These are phyloP conservation scores for Saccharomyces hybrid DNA, from an alignment of 1,139 yeast species.

Conservation along the genomic window DNA sequence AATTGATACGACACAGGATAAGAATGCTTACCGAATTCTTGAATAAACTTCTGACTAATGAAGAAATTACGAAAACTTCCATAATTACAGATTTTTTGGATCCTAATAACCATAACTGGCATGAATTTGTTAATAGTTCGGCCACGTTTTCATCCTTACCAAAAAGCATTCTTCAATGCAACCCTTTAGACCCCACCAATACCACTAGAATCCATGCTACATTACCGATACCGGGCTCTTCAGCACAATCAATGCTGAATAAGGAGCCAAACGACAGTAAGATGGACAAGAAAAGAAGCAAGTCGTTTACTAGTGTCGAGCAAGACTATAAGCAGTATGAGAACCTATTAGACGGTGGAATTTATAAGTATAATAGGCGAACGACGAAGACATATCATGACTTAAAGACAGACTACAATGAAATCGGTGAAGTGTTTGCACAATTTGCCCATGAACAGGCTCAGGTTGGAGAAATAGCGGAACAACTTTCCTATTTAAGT, in stretches of 20 bases:
- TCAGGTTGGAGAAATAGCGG: conserved; percentile 25
- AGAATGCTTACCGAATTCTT: conserved; percentile 29
- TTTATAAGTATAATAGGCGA: conserved; percentile 62
- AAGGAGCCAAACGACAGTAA: not conserved
- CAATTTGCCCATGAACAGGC: conserved; percentile 59
- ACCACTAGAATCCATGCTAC: conserved; percentile 52
- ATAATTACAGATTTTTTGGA: conserved; percentile 74
- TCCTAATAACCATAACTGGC: conserved; percentile 70
- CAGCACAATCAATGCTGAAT: not conserved
- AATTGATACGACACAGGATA: conserved; percentile 31
- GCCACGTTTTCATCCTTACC: conserved; percentile 54
- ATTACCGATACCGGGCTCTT: conserved; percentile 43
- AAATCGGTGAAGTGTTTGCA: conserved; percentile 37
- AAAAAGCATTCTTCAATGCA: conserved; percentile 45
- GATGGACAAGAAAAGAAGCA: conserved; percentile 33
- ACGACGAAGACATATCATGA: conserved; percentile 58
- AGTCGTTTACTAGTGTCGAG: conserved; percentile 31
- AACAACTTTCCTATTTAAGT: conserved; percentile 65
- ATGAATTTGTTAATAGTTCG: conserved; percentile 40
- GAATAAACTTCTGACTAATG: conserved; percentile 22
- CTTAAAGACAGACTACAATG: conserved; percentile 39
- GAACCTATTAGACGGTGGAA: conserved; percentile 42
- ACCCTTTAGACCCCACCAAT: conserved; percentile 44
- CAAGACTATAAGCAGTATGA: conserved; percentile 49
- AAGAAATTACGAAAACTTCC: conserved; percentile 41